Base-by-base conservation (phyloP, 2,329 filamentous ascomycete species). In the Coniella lustricola region DNA sequence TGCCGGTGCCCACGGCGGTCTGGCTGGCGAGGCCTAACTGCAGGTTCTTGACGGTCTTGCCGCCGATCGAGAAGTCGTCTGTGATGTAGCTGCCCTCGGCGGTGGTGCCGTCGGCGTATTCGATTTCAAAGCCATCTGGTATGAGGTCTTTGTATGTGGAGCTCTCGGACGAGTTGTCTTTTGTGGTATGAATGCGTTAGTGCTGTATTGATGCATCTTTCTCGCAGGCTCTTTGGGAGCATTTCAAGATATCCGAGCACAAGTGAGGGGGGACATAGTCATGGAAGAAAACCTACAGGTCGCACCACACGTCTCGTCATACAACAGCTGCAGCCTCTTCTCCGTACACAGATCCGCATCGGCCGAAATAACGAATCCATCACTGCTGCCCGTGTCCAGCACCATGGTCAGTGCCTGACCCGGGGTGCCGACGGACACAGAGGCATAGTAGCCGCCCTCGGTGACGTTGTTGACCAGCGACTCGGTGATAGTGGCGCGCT, bases 371-470 rank as follows among this genome's bases (percentile, higher is more conserved):
- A 82, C 66, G 79, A 80, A 84, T 3, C 79, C 73, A 59, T 84
- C 81, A 54, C 75, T 80, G 60, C 76, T 81, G 22, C 80, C 81
- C 2, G 80, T 84, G 62, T 84, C 80, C 53, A 83, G 70, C 46
- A 77, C 68, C 56, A 84, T 67, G 46, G 63, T 68, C 43, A 82
- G 61, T 3, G 63, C 61, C 62, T 84, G 80, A 0, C 68, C 65
- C 1, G 81, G 81, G 0, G 78, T 81, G 43, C 81, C 81, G 36
- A 84, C 63, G n/a, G 66, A 64, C 36, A 84, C 70, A 44, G 77
- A 69, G 35, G 75, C 72, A 58, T 73, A 79, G 64, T 81, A 82
- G 13, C 75, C 72, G 31, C 75, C 77, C 39, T 70, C 73, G 0
- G 70, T 72, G 52, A 78, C 57, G 54, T 77, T 78, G 63, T 82